A percentile compares a stretch with the other conserved stretches of the same genome.
Evolutionary conservation across 495 filamentous ascomycete species (phyloP).

Genomic region (Penicillium arizonense): DNA sequence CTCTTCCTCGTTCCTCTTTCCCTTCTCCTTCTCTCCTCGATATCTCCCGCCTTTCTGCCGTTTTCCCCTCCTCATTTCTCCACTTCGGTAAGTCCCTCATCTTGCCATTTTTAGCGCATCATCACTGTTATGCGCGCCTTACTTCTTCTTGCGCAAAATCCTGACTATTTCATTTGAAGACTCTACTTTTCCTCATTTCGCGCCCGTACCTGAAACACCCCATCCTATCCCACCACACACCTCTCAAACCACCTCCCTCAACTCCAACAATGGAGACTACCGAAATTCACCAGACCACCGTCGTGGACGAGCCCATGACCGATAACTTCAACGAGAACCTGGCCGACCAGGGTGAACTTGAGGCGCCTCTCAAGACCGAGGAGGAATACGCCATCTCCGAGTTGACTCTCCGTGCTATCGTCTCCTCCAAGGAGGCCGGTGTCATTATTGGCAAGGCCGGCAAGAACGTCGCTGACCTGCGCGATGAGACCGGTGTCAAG

Average conservation of each 20-base stretch:
- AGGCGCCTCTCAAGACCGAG: slow-evolving; percentile 78
- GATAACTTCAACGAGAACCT: slow-evolving; percentile 49
- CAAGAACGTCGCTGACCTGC: slow-evolving; percentile 95
- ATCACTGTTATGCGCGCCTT: background rate
- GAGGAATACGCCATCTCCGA: slow-evolving; percentile 92
- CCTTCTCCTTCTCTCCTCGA: slow-evolving; percentile 19
- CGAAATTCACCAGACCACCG: slow-evolving; percentile 45
- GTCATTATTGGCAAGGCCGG: slow-evolving; percentile 98
- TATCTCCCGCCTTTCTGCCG: slow-evolving; percentile 17
- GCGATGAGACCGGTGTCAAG: slow-evolving; percentile 95
- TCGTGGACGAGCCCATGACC: slow-evolving; percentile 43
- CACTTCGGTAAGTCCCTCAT: slow-evolving; percentile 26
- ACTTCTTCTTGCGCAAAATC: background rate
- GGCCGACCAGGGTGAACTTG: slow-evolving; percentile 61
- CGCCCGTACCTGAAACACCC: slow-evolving; percentile 15
- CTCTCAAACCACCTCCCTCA: slow-evolving; percentile 3
- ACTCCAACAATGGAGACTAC: slow-evolving; percentile 42
- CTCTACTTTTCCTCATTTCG: slow-evolving; percentile 4
- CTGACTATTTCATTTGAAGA: slow-evolving; percentile 4
- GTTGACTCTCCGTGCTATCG: slow-evolving; percentile 93
- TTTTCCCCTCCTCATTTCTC: slow-evolving; percentile 29
- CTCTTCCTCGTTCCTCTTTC: slow-evolving; percentile 16
- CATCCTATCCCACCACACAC: slow-evolving; percentile 5
- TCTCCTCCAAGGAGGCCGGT: slow-evolving; percentile 96
- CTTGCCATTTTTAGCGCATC: slow-evolving; percentile 3